Conservation (phyloP, 2,329 filamentous ascomycete species). For the Arthrinium phaeospermum region DNA sequence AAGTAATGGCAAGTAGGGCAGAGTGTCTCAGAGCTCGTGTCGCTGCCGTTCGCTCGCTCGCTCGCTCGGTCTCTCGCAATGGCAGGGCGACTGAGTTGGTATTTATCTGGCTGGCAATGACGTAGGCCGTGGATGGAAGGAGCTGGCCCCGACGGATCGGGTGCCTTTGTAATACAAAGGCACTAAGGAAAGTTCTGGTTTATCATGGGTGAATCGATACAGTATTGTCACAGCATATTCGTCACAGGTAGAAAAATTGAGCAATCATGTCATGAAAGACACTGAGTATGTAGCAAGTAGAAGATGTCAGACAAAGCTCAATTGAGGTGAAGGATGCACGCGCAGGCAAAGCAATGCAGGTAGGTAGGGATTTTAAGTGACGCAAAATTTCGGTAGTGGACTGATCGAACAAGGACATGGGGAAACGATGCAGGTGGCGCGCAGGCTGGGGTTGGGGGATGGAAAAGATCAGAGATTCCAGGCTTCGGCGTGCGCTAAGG, state of each 20-base stretch:
- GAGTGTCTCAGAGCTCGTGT: not conserved
- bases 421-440: not conserved
- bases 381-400: conserved; percentile 10
- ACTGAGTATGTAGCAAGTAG: not conserved
- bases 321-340: not conserved
- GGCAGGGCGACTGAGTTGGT: not conserved
- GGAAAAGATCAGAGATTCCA: not conserved
- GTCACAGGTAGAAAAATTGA: not conserved
- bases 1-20: not conserved
- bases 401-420: conserved; percentile 3
- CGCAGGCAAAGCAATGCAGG: not conserved
- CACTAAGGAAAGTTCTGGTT: not conserved
- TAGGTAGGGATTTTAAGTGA: conserved; percentile 2
- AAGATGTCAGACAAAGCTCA: not conserved
- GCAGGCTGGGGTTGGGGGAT: not conserved
- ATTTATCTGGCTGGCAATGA: not conserved
- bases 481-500: not conserved
- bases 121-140: not conserved
- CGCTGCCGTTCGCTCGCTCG: not conserved
- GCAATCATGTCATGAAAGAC: not conserved
- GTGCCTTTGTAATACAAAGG: conserved; percentile 9
- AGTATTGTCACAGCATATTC: not conserved
- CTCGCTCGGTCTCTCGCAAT: not conserved
- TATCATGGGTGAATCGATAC: not conserved
- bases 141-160: not conserved